Conservation (phyloP, 441 rosid genomes). For the Omphalea diandra region DNA sequence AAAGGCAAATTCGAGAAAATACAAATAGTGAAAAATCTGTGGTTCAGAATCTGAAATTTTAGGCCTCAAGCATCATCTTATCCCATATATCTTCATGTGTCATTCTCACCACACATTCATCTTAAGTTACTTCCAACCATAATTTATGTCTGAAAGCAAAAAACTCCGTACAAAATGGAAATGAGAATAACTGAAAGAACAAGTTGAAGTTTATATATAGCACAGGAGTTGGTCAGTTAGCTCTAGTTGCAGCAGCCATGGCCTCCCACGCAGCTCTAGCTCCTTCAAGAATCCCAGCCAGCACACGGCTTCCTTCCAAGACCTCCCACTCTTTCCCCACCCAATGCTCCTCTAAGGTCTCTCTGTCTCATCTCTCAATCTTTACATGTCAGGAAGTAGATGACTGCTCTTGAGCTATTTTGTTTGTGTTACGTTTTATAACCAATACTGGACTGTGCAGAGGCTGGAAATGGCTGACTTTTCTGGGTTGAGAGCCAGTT, state of each 20-base stretch:
- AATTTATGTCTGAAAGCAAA: constrained; percentile 11
- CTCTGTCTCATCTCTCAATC: constrained; percentile 13
- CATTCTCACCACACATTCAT: constrained; percentile 55
- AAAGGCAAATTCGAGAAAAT: constrained; percentile 3
- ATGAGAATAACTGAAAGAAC: not conserved
- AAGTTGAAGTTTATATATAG: constrained; percentile 26
- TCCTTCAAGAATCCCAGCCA: constrained; percentile 69
- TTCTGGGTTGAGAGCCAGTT: constrained; percentile 66
- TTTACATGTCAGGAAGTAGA: too few relatives aligned
- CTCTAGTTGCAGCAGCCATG: constrained; percentile 62
- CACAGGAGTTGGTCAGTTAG: constrained; percentile 17
- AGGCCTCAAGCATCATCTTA: constrained; percentile 37
- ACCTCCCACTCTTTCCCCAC: constrained; percentile 56
- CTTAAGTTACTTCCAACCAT: constrained; percentile 43
- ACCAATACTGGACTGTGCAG: too few relatives aligned
- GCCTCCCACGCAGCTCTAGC: constrained; percentile 92
- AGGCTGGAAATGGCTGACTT: constrained; percentile 72
- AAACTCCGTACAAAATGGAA: not conserved
- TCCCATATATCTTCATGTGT: constrained; percentile 40
- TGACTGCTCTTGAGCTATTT: too few relatives aligned
- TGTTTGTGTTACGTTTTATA: too few relatives aligned
- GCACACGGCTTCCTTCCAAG: constrained; percentile 62
- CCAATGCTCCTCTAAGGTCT: constrained; percentile 71
- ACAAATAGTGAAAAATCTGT: constrained; percentile 24
- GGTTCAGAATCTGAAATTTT: constrained; percentile 29